These are phyloP conservation scores for Scutellaria galericulata DNA, from an alignment of 257 asterid species.

Conservation along the genomic window DNA sequence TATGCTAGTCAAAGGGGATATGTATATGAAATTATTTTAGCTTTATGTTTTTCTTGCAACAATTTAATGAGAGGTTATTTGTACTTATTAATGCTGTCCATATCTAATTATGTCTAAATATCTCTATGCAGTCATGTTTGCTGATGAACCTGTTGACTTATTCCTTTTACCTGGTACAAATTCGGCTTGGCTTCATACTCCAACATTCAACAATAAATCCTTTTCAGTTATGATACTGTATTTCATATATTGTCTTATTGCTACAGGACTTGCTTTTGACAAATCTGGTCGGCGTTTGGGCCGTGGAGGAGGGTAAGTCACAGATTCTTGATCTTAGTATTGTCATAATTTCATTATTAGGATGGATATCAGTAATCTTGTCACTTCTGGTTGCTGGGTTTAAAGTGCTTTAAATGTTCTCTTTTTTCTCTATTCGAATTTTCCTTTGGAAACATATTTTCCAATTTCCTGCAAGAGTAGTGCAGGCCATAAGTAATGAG, in stretches of 20 bases:
- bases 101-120: conserved; percentile 27
- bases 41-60: not conserved
- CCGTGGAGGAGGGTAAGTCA: conserved; percentile 97
- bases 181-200: not conserved
- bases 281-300: conserved; percentile 92
- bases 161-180: conserved; percentile 83
- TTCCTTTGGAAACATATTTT: not conserved
- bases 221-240: not conserved
- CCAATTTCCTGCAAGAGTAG: not conserved
- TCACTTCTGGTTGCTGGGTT: not conserved
- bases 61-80: conserved; percentile 14
- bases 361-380: conserved; percentile 4
- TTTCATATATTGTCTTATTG: not conserved
- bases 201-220: conserved; percentile 26
- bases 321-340: conserved; percentile 5
- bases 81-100: not conserved
- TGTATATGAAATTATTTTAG: no score
- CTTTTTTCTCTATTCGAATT: not conserved
- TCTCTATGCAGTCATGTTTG: conserved; percentile 73
- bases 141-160: conserved; percentile 88
- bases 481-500: not conserved
- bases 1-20: no score
- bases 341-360: not conserved
- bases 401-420: not conserved
- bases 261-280: conserved; percentile 91